phyloP scores from a whole-genome alignment of 169 alveolate genomes.

The Plasmodium reichenowi region DNA sequence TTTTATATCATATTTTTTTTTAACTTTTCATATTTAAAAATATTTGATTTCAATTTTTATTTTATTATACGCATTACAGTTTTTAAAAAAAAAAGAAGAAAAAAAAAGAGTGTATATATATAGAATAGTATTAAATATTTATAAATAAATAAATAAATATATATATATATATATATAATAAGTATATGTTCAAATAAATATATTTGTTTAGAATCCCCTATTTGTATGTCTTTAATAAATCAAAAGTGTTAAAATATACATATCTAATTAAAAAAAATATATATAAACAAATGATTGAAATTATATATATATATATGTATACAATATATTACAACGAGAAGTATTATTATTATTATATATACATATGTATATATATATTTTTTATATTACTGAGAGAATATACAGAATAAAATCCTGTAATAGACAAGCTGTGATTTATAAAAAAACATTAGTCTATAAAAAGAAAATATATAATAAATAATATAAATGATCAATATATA shows the following conservation, averaged over 20 bases:
- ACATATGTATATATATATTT: too few species aligned
- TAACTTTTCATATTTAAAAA: too few species aligned
- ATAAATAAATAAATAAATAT: too few species aligned
- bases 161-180: too few species aligned
- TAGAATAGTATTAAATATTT: too few species aligned
- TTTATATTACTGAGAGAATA: constrained; percentile 29
- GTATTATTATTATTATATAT: not conserved
- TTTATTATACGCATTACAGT: too few species aligned
- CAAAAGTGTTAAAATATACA: constrained; percentile 38
- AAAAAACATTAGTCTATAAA: constrained; percentile 30
- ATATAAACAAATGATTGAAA: not conserved
- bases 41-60: too few species aligned
- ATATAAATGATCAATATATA: not conserved
- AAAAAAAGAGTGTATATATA: too few species aligned
- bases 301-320: not conserved
- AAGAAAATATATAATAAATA: constrained; percentile 3
- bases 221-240: not conserved
- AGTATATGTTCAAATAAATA: too few species aligned
- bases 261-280: constrained; percentile 14
- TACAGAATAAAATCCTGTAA: constrained; percentile 32
- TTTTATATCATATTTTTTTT: too few species aligned
- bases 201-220: too few species aligned
- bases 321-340: not conserved
- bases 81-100: too few species aligned
- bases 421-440: constrained; percentile 51